Evolutionary conservation across 148 eudicot species (phyloP), one percentile per base, ranked within the genome.

Genomic region (Chenopodium quinoa): DNA sequence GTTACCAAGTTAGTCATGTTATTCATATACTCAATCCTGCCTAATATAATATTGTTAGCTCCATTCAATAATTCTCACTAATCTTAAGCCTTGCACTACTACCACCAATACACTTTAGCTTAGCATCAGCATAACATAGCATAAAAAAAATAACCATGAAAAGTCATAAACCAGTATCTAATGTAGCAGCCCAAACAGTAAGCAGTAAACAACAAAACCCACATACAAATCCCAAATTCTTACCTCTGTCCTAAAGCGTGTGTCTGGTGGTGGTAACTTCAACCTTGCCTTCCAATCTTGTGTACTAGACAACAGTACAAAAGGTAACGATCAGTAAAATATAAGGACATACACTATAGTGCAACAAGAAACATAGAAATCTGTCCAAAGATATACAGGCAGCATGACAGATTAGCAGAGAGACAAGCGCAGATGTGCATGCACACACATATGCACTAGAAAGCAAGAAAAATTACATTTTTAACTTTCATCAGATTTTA

Each of bases 211-310:
- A 40, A 40, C 44, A 6, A 40, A 40, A 40, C 8, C 44, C 44
- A 40, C 44, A 40, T 60, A 27, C 48, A 79, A 81, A 72, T 3
- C 64, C 13, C 14, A 58, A 23, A 66, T 47, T 44, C 40, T 77
- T 91, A 91, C 94, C 94, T 91, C 92, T 25, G 94, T 91, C 88
- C 79, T 85, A 75, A 83, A 91, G 65, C 94, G 94, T 71, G 86
- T 87, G 77, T 91, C 94, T 46, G 88, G 84, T 76, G 90, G 89
- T 32, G 92, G 92, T 71, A 84, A 80, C 83, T 82, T 86, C 84
- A 91, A 81, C 64, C 77, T 81, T 32, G 89, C 91, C 85, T 91
- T 91, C 92, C 94, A 89, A 75, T 88, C 91, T 83, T 87, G 90
- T 71, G 92, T 87, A 77, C 94, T 88, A 75, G 54, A 80, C 46